These are phyloP conservation scores for Pichia sp. DNA, from an alignment of 1,139 yeast genomes.

Conservation along the genomic window DNA sequence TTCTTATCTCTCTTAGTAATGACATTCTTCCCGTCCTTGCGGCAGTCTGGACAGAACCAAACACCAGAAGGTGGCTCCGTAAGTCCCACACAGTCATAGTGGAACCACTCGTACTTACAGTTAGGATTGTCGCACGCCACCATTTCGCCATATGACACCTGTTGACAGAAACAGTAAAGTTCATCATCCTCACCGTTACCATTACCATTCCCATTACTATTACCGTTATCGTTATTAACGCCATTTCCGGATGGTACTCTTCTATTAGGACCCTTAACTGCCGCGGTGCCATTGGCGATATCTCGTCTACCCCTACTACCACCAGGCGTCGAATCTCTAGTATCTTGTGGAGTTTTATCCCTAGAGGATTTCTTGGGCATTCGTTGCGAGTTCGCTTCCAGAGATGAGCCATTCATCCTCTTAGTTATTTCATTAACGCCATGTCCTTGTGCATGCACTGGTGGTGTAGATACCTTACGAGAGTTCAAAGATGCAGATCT, in stretches of 20 bases:
- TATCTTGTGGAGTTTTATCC: conserved; percentile 10
- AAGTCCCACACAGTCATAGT: conserved; percentile 72
- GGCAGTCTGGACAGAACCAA: conserved; percentile 60
- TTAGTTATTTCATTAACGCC: conserved; percentile 3
- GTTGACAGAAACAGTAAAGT: conserved; percentile 75
- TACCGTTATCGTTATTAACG: conserved; percentile 1
- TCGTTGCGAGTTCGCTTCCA: conserved; percentile 5
- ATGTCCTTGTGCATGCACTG: not conserved
- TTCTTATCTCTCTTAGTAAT: conserved; percentile 9
- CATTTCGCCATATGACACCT: conserved; percentile 87
- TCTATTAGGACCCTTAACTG: conserved; percentile 10
- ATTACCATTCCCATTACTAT: conserved; percentile 5
- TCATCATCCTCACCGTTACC: conserved; percentile 40
- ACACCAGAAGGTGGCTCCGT: conserved; percentile 55
- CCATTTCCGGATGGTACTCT: conserved; percentile 37
- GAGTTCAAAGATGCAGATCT: not conserved
- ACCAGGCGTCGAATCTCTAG: conserved; percentile 5
- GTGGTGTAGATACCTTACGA: too few relatives aligned
- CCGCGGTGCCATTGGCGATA: conserved; percentile 12
- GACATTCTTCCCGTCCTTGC: conserved; percentile 21
- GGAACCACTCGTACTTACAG: conserved; percentile 85
- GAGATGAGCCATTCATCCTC: conserved; percentile 4
- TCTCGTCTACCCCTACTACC: conserved; percentile 7
- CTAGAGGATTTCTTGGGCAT: conserved; percentile 6
- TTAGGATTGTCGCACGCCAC: conserved; percentile 83